Evolutionary conservation across 2,329 filamentous ascomycete genomes (phyloP).

Genomic region (Fusarium newnesense): DNA sequence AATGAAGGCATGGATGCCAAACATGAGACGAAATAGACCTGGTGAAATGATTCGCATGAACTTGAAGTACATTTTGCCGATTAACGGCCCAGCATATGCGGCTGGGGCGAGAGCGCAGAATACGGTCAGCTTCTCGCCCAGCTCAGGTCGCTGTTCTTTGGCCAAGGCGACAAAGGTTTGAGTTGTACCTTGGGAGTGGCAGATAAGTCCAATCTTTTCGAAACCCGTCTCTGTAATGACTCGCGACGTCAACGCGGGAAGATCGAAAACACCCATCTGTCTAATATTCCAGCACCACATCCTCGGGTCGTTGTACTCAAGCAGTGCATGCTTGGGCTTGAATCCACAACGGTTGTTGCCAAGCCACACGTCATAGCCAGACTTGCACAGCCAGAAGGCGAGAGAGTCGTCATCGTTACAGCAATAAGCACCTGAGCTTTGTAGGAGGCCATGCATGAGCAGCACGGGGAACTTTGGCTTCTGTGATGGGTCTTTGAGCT

Average conservation of each 20-base stretch:
- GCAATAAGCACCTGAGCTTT: conserved; percentile 89
- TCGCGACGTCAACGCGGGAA: conserved; percentile 81
- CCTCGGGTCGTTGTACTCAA: conserved; percentile 80
- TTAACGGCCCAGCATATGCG: conserved; percentile 86
- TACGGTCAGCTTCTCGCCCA: conserved; percentile 84
- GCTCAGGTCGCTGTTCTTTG: conserved; percentile 87
- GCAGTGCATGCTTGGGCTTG: conserved; percentile 76
- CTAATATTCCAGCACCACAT: conserved; percentile 99
- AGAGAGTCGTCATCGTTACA: conserved; percentile 89
- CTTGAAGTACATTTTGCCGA: conserved; percentile 89
- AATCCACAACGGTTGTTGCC: conserved; percentile 94
- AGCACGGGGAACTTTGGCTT: conserved; percentile 81
- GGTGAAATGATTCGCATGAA: conserved; percentile 88
- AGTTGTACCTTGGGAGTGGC: conserved; percentile 92
- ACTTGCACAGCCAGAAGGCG: conserved; percentile 91
- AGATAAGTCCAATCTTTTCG: conserved; percentile 81
- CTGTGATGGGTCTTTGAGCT: conserved; percentile 49
- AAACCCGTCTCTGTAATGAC: conserved; percentile 87
- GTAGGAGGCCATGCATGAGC: conserved; percentile 87
- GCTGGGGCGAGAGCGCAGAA: conserved; percentile 93
- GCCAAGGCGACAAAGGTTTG: conserved; percentile 88
- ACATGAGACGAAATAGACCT: conserved; percentile 79
- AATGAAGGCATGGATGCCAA: conserved; percentile 94
- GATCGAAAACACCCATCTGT: conserved; percentile 91
- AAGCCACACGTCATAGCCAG: conserved; percentile 94